These are phyloP conservation scores for Trapa bicornis DNA, from an alignment of 345 rosid genomes.

Conservation along the genomic window DNA sequence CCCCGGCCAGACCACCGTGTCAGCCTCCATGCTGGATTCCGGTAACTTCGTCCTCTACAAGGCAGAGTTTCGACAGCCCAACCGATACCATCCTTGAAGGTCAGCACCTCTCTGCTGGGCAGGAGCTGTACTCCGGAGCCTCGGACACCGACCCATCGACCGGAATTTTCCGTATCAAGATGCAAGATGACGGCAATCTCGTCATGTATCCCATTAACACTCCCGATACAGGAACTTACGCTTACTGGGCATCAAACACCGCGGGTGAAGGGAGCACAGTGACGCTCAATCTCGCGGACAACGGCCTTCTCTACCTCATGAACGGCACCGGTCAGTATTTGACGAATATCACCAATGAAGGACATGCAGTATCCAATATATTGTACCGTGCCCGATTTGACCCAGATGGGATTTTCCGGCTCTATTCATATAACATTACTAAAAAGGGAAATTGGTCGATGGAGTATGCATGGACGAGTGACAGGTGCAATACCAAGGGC, in stretches of 20 bases:
- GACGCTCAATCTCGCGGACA: constrained; percentile 4
- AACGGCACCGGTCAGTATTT: not conserved
- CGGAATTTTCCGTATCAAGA: constrained; percentile 15
- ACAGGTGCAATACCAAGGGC: constrained; percentile 13
- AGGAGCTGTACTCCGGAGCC: constrained; percentile 9
- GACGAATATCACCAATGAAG: not conserved
- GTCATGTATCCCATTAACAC: constrained; percentile 17
- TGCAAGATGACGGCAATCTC: constrained; percentile 21
- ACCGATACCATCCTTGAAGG: constrained; percentile 20
- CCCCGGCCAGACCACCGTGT: not conserved
- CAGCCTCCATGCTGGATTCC: constrained; percentile 21
- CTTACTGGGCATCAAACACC: constrained; percentile 10
- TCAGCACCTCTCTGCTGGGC: constrained; percentile 8
- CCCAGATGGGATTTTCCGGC: constrained; percentile 9
- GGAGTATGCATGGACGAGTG: not conserved
- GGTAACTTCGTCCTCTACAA: constrained; percentile 27
- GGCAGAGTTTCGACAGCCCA: constrained; percentile 19
- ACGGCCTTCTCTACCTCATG: constrained; percentile 6
- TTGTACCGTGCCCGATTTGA: constrained; percentile 5
- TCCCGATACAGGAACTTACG: not conserved
- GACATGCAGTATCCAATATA: not conserved
- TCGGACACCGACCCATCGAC: constrained; percentile 7
- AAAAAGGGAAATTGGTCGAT: not conserved
- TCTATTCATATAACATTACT: not conserved
- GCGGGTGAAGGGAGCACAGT: not conserved